Percentiles rank a stretch among this genome's conserved stretches.
Conservation (phyloP, 1,139 yeast genomes). For the Candida sanyaensis region DNA sequence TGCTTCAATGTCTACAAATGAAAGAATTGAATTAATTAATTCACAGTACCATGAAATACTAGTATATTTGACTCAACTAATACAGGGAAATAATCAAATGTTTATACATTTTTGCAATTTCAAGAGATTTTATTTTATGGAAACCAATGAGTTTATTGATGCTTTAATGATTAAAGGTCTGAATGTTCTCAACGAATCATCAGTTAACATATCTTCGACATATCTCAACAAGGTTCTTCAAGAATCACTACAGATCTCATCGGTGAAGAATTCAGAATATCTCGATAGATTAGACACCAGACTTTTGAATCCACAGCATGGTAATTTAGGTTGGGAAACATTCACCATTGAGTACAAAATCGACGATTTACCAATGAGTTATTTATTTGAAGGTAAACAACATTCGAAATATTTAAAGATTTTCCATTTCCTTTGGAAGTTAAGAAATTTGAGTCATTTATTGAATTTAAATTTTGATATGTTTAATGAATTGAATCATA, state of each 20-base stretch:
- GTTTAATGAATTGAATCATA: constrained; percentile 26
- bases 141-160: constrained; percentile 78
- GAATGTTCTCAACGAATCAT: constrained; percentile 58
- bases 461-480: constrained; percentile 40
- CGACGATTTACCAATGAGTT: constrained; percentile 52
- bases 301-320: constrained; percentile 62
- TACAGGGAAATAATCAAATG: constrained; percentile 50
- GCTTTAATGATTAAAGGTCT: constrained; percentile 59
- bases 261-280: constrained; percentile 46
- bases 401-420: constrained; percentile 65
- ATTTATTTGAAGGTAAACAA: constrained; percentile 14
- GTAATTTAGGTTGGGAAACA: constrained; percentile 85
- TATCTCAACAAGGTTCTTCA: constrained; percentile 65
- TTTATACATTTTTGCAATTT: constrained; percentile 60
- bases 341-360: constrained; percentile 84
- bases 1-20: constrained; percentile 30
- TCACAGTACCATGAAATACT: constrained; percentile 60
- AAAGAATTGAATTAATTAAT: constrained; percentile 37
- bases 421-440: constrained; percentile 83
- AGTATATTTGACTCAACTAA: constrained; percentile 49
- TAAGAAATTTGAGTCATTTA: constrained; percentile 61
- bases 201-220: constrained; percentile 62
- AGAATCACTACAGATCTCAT: constrained; percentile 66
- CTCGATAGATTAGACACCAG: constrained; percentile 69
- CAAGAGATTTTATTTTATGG: constrained; percentile 69